A percentile compares a stretch with the other conserved stretches of the same genome.
These are phyloP conservation scores for Plasmodium relictum DNA, from an alignment of 169 alveolate genomes.

Conservation along the genomic window DNA sequence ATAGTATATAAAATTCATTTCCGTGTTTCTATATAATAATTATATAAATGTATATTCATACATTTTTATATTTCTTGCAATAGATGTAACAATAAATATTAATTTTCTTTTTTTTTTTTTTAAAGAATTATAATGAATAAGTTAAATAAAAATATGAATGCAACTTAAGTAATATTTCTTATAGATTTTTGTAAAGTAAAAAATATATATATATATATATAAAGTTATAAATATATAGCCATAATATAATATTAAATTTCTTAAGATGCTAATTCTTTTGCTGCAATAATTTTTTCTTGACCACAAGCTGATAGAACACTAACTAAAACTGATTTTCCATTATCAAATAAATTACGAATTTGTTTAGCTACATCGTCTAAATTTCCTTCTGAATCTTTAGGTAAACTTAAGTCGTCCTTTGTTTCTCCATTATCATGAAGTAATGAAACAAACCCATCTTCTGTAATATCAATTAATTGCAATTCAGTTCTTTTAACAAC, in stretches of 20 bases:
- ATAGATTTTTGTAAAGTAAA: too few relatives aligned
- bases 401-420: conserved; percentile 96
- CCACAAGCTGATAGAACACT: conserved; percentile 95
- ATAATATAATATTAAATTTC: background rate
- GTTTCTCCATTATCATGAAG: conserved; percentile 95
- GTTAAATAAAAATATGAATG: too few relatives aligned
- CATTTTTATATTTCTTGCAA: too few relatives aligned
- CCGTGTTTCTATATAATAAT: too few relatives aligned
- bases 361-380: conserved; percentile 93
- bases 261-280: conserved; percentile 85
- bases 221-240: background rate
- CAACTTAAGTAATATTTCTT: too few relatives aligned
- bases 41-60: too few relatives aligned
- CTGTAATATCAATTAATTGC: conserved; percentile 94
- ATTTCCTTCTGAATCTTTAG: conserved; percentile 95
- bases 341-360: conserved; percentile 87
- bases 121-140: too few relatives aligned
- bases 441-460: conserved; percentile 95
- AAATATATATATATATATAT: background rate
- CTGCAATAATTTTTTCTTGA: conserved; percentile 91
- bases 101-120: too few relatives aligned
- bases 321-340: conserved; percentile 91
- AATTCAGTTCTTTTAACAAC: conserved; percentile 94
- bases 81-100: too few relatives aligned
- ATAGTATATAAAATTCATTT: too few relatives aligned